Evolutionary conservation across 2,329 filamentous ascomycete genomes (phyloP), one percentile per base, ranked within the genome.

Genomic region (Arthrobotrys iridis): DNA sequence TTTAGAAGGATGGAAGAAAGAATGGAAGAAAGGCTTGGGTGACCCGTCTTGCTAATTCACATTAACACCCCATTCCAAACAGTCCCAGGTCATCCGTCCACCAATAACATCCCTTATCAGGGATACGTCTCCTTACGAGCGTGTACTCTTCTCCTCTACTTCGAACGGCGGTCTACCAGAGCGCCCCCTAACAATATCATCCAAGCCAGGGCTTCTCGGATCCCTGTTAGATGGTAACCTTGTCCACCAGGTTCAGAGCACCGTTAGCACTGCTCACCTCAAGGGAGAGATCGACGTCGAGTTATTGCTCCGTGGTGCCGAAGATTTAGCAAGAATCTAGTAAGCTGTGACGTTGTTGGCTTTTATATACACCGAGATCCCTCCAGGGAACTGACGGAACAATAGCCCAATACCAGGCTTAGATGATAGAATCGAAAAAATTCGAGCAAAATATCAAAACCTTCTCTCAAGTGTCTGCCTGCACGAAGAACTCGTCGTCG

Each of bases 211-310:
- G 6, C 37, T 75, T 11, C 71, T 75, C 8, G 57, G 71, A 10
- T 68, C 71, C 1, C 33, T 75, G 10, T 22, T 75, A 5, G 71
- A 75, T 26, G 63, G 63, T 4, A 68, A 67, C 40, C 48, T 75
- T 11, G 66, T 75, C 18, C 60, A 75, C 15, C 71, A 75, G 48
- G 45, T 75, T 28, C 71, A 65, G 4, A 68, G 46, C 18, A 58
- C 71, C 7, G 55, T 75, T n/a, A 63, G 22, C 8, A 67, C 46
- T 11, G 28, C 63, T 3, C 45, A 68, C 55, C 40, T 75, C 6
- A 75, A 75, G 30, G 71, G 71, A 37, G 71, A 75, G 15, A 18
- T 75, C 15, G 71, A 75, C 15, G 71, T 75, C 35, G 63, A 68
- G 26, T 24, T 75, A 7, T 30, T 75, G 3, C 41, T 75, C 3